Evolutionary conservation across 1,284 basidiomycete genomes (phyloP).

Genomic region (Singerocomus rubriflavus): DNA sequence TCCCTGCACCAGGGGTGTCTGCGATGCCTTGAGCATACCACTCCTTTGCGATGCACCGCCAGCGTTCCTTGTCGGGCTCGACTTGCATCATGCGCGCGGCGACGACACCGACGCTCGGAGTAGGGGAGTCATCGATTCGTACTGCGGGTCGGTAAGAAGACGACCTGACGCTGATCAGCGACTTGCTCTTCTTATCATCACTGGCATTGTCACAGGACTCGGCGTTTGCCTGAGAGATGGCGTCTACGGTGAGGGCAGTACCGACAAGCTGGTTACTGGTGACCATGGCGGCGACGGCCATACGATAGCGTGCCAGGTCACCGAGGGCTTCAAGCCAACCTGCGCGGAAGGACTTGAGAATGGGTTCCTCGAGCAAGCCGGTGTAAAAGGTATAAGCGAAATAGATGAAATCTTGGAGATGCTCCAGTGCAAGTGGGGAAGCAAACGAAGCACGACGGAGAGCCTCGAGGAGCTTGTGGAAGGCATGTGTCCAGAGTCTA

Average conservation of each 20-base stretch:
- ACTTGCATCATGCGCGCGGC: constrained; percentile 86
- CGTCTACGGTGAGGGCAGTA: constrained; percentile 45
- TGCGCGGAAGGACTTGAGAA: constrained; percentile 66
- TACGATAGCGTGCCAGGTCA: constrained; percentile 91
- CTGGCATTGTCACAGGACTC: constrained; percentile 23
- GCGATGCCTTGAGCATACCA: constrained; percentile 91
- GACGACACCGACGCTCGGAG: constrained; percentile 81
- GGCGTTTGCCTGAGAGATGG: constrained; percentile 40
- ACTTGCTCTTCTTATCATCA: constrained; percentile 22
- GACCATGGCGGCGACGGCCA: constrained; percentile 82
- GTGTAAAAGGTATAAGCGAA: constrained; percentile 96
- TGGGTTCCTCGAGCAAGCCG: constrained; percentile 81
- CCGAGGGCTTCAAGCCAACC: constrained; percentile 97
- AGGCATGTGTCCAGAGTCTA: constrained; percentile 89
- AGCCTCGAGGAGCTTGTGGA: constrained; percentile 87
- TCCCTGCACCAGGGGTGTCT: constrained; percentile 87
- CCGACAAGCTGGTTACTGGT: constrained; percentile 41
- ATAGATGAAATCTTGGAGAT: constrained; percentile 89
- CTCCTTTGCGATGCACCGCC: constrained; percentile 85
- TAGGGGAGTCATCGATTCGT: constrained; percentile 62
- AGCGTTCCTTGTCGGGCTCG: constrained; percentile 89
- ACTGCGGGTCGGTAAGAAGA: constrained; percentile 52
- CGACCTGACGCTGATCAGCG: constrained; percentile 36
- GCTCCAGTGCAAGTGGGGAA: constrained; percentile 63
- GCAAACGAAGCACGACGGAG: constrained; percentile 78